Base-by-base conservation (phyloP, 768 basidiomycete species). In the Suillus decipiens region DNA sequence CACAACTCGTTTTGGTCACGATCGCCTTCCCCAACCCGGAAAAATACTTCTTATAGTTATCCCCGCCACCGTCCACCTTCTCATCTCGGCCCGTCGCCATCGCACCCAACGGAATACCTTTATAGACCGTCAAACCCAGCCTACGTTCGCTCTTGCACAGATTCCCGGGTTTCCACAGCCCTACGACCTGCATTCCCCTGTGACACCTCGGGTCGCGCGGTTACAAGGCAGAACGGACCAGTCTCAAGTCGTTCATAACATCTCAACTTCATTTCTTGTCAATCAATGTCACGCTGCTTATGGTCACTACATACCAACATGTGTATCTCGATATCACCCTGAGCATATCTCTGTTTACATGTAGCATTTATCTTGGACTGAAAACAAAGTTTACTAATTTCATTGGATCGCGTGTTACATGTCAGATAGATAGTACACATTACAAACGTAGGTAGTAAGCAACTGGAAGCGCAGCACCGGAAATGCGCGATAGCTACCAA, bases 151-250 rank as follows among this genome's bases (percentile, higher is more conserved):
- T 74, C 73, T 10, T 74, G 73, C 12, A 75, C 73, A 8, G 73
- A 75, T 65, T 67, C 73, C 22, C 67, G 68, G 67, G 73, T 76
- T n/a, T 76, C 75, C 60, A 75, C 73, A 2, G 75, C 75, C 5
- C 62, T 76, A 55, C 72, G 73, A 6, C 73, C 73, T 33, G 73
- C 73, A 37, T 75, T 75, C 68, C 71, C 75, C 57, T 62, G 56
- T 57, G 56, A 57, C 56, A 41, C 56, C 1, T 57, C 56, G 17
- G 56, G 56, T 19, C 56, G 56, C 24, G 56, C 39, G 6, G 39
- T 57, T 17, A 37, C 10, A 41, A 57, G 56, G 56, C 39, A 57
- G 37, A 41, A 37, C 15, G 54, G 54, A 24, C 14, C 36, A 37
- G 24, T 17, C 17, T 12, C 39, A 9, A 57, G 37, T 37, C 34